Base-by-base conservation (phyloP, 2,329 filamentous ascomycete genomes). In the Leptographium galeiforme region DNA sequence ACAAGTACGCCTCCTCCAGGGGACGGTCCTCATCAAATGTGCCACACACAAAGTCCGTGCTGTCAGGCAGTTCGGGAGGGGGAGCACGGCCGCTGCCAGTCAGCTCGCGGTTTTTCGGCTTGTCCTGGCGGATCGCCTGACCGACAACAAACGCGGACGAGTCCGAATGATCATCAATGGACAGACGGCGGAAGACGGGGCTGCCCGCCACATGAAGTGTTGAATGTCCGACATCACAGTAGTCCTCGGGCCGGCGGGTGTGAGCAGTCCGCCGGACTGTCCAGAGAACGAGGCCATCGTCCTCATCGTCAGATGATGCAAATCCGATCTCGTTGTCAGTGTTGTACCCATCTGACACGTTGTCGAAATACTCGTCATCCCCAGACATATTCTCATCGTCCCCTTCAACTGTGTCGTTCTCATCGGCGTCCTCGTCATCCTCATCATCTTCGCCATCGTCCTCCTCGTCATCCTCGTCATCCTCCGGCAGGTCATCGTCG, bases 41-140 rank as follows among this genome's bases (percentile, higher is more conserved):
- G 55, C 93, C 93, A 63, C 93, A 97, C n/a, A 98, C 93, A 60
- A 98, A 98, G 67, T 98, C 93, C 14, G 93, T 97, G 68, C 90
- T 96, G 67, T 98, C 93, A 1, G 93, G 93, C 12, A 98, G 75
- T 64, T 95, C 89, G 2, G 88, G 87, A 1, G 85, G 87, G 30
- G 77, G 76, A 41, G 81, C 77, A 25, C 83, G 83, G 60, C 84
- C 81, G 57, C 76, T 79, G 2, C 43, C 40, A 48, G 75, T 72
- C n/a, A 57, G 47, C 66, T 72, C 51, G 61, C 63, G 48, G 64
- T 58, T 62, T 64, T 68, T 58, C 59, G 65, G 56, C 61, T 64
- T 53, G 55, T 62, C 58, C 55, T 63, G 60, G 56, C 62, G 68
- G 47, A 60, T 65, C 50, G 63, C 56, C 58, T 67, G 62, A 62